A percentile compares a stretch with the other conserved stretches of the same genome.
These are phyloP conservation scores for Ophiostoma pallidulum DNA, from an alignment of 2,329 filamentous ascomycete genomes.

Conservation along the genomic window DNA sequence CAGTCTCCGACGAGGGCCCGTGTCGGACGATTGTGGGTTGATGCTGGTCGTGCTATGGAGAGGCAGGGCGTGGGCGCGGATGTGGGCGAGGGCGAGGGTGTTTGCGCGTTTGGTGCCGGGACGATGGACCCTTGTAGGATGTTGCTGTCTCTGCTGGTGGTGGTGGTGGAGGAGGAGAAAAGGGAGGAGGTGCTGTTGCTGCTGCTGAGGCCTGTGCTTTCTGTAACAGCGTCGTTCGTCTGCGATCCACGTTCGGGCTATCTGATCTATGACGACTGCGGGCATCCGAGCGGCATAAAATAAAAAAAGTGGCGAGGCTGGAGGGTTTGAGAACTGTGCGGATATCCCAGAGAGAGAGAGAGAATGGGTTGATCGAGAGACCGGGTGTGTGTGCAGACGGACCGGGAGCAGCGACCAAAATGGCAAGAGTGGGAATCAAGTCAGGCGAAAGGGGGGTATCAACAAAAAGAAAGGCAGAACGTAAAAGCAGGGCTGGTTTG, in stretches of 20 bases:
- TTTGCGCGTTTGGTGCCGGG: neutral
- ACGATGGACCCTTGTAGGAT: neutral
- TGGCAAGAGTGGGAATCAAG: neutral
- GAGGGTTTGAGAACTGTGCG: conserved; percentile 8
- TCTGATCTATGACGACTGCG: conserved; percentile 43
- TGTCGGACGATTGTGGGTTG: conserved; percentile 32
- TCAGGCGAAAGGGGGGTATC: neutral
- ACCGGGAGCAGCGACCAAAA: neutral
- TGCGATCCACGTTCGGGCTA: conserved; percentile 40
- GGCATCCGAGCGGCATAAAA: conserved; percentile 44
- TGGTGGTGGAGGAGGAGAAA: no score
- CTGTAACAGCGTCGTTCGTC: conserved; percentile 26
- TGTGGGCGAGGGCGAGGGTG: neutral
- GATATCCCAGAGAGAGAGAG: conserved; percentile 1
- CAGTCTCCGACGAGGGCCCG: conserved; percentile 27
- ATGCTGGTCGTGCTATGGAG: conserved; percentile 21
- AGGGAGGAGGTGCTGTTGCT: neutral
- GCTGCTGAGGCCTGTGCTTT: neutral
- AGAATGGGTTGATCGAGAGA: neutral
- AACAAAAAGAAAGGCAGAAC: neutral
- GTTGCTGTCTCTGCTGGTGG: neutral
- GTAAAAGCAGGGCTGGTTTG: no score
- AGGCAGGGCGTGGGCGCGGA: neutral
- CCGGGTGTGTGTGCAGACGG: no score
- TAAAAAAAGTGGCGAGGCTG: conserved; percentile 4